phyloP scores from a whole-genome alignment of 257 asterid species.

The Solanum paucissectum region DNA sequence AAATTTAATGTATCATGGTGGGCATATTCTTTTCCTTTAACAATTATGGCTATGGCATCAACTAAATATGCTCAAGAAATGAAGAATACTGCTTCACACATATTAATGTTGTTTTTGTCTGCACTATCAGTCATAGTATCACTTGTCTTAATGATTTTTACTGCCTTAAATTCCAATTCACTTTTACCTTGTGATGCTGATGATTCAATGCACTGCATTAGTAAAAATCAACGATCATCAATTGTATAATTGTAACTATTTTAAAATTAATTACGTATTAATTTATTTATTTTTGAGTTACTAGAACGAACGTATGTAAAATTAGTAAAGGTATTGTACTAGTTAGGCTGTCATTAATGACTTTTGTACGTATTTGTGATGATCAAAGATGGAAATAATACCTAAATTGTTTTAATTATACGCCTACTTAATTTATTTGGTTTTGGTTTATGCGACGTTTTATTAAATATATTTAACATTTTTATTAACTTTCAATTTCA shows the following conservation, averaged over 20 bases:
- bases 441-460: background rate
- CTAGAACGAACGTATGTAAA: background rate
- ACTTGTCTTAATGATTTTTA: background rate
- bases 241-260: background rate
- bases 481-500: too few species aligned
- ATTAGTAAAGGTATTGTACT: background rate
- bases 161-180: background rate
- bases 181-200: background rate
- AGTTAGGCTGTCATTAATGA: background rate
- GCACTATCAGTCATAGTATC: background rate
- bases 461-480: too few species aligned
- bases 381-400: background rate
- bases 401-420: background rate
- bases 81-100: conserved; percentile 1
- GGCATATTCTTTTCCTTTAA: conserved; percentile 8
- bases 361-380: background rate
- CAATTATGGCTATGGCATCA: conserved; percentile 5
- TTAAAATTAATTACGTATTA: background rate
- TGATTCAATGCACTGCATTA: background rate
- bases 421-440: background rate
- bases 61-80: conserved; percentile 4
- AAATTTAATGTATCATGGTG: conserved; percentile 9
- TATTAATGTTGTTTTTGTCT: conserved; percentile 3
- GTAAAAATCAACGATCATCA: background rate
- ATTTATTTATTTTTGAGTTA: background rate